A percentile compares a stretch with the other conserved stretches of the same genome.
Conservation (phyloP, 768 basidiomycete species). For the Leccinellum albellum region DNA sequence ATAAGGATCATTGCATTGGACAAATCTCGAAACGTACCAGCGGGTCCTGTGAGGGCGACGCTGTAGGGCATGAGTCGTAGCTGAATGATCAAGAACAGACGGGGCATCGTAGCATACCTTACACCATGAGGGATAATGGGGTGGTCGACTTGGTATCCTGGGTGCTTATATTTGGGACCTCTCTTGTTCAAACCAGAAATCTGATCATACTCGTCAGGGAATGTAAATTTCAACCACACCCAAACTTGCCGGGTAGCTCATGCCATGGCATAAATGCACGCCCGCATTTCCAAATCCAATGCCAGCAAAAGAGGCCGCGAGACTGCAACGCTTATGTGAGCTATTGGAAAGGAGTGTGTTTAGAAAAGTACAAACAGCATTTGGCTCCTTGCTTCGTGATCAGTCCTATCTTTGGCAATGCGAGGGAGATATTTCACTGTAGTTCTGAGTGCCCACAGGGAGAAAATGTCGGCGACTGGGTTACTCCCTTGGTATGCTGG, state of each 20-base stretch:
- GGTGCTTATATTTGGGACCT: slow-evolving; percentile 87
- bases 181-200: slow-evolving; percentile 94
- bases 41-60: slow-evolving; percentile 86
- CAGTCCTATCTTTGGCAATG: slow-evolving; percentile 72
- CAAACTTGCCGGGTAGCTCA: slow-evolving; percentile 72
- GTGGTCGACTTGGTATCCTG: slow-evolving; percentile 78
- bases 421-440: slow-evolving; percentile 87
- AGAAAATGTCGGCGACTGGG: slow-evolving; percentile 94
- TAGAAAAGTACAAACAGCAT: slow-evolving; percentile 66
- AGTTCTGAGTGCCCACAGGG: slow-evolving; percentile 86
- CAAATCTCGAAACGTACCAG: slow-evolving; percentile 43
- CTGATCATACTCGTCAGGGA: slow-evolving; percentile 34
- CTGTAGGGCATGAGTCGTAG: slow-evolving; percentile 31
- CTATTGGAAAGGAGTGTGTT: background rate
- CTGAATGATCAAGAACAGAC: background rate
- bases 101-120: slow-evolving; percentile 39
- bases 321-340: slow-evolving; percentile 37
- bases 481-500: slow-evolving; percentile 95
- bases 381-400: slow-evolving; percentile 79
- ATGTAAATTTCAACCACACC: background rate
- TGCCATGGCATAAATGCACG: slow-evolving; percentile 86
- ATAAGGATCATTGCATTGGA: background rate
- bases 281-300: slow-evolving; percentile 95
- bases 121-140: slow-evolving; percentile 95
- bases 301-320: slow-evolving; percentile 92